A percentile compares a stretch with the other conserved stretches of the same genome.
Conservation (phyloP, 352 stramenopile species). For the Pythium brassicae region DNA sequence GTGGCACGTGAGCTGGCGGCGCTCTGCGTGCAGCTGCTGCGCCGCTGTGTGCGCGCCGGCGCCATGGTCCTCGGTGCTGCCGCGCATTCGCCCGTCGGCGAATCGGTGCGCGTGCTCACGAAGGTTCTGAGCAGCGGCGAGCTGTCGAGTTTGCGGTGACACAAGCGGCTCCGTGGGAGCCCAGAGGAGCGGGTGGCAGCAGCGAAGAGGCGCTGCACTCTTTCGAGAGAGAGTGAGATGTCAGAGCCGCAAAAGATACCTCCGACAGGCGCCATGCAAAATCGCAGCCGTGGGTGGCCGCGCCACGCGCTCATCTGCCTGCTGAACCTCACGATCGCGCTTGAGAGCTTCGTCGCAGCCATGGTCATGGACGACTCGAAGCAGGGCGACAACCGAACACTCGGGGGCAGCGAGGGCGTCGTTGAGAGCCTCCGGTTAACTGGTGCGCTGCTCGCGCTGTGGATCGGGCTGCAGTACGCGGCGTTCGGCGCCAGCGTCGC, state of each 20-base stretch:
- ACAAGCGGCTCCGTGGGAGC: no score
- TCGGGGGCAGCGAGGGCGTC: no score
- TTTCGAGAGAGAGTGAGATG: no score
- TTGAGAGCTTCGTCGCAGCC: slow-evolving; percentile 9
- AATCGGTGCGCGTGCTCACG: slow-evolving; percentile 5
- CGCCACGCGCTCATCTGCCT: slow-evolving; percentile 6
- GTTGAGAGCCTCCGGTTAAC: not conserved
- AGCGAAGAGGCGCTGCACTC: not conserved
- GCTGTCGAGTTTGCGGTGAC: slow-evolving; percentile 9
- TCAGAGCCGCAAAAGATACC: no score
- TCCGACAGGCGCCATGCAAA: not conserved
- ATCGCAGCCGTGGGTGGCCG: not conserved
- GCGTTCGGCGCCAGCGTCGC: slow-evolving; percentile 9
- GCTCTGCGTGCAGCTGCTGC: slow-evolving; percentile 1
- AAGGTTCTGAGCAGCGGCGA: slow-evolving; percentile 11
- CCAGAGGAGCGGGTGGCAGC: no score
- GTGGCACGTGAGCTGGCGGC: slow-evolving; percentile 3
- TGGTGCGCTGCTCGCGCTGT: not conserved
- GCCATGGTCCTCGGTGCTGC: not conserved
- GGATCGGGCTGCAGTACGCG: slow-evolving; percentile 10
- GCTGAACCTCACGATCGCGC: slow-evolving; percentile 6
- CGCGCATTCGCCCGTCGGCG: slow-evolving; percentile 4
- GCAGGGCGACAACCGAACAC: not conserved
- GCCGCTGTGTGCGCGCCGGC: not conserved
- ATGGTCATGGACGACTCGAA: not conserved